Percentiles rank a stretch among this genome's conserved stretches.
Evolutionary conservation across 1,284 basidiomycete species (phyloP).

Genomic region (Moesziomyces sp.): DNA sequence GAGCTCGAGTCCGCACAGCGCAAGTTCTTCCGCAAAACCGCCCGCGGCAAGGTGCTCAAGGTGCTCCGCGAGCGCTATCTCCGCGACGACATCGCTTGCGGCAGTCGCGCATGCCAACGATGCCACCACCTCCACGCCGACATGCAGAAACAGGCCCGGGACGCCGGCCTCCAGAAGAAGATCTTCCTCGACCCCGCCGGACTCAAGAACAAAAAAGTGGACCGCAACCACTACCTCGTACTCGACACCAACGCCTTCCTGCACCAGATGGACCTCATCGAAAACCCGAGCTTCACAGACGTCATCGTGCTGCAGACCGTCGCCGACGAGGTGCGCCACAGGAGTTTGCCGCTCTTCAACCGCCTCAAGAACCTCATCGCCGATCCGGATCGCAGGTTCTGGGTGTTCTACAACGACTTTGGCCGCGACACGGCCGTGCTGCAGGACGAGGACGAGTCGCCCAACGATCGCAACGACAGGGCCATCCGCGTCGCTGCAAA

Average conservation of each 20-base stretch:
- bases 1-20: conserved; percentile 47
- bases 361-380: conserved; percentile 61
- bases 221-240: conserved; percentile 78
- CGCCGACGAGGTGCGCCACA: conserved; percentile 92
- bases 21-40: conserved; percentile 77
- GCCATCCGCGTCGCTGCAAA: conserved; percentile 61
- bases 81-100: conserved; percentile 91
- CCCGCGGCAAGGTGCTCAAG: conserved; percentile 91
- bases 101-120: conserved; percentile 76
- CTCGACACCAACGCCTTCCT: conserved; percentile 97
- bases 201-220: conserved; percentile 44
- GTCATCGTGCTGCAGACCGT: conserved; percentile 91
- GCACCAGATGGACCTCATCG: conserved; percentile 73
- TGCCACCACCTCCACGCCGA: conserved; percentile 49
- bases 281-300: conserved; percentile 60
- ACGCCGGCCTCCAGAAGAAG: conserved; percentile 72
- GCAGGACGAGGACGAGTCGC: conserved; percentile 54
- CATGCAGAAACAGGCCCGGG: conserved; percentile 54
- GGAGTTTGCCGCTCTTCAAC: conserved; percentile 91
- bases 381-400: conserved; percentile 64
- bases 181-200: conserved; percentile 50
- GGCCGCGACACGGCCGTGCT: conserved; percentile 52
- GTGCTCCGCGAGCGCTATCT: conserved; percentile 96
- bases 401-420: conserved; percentile 64
- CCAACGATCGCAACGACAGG: conserved; percentile 66